Percentiles rank a stretch among this genome's conserved stretches.
These are phyloP conservation scores for Sporormia fimetaria DNA, from an alignment of 495 filamentous ascomycete species.

Conservation along the genomic window DNA sequence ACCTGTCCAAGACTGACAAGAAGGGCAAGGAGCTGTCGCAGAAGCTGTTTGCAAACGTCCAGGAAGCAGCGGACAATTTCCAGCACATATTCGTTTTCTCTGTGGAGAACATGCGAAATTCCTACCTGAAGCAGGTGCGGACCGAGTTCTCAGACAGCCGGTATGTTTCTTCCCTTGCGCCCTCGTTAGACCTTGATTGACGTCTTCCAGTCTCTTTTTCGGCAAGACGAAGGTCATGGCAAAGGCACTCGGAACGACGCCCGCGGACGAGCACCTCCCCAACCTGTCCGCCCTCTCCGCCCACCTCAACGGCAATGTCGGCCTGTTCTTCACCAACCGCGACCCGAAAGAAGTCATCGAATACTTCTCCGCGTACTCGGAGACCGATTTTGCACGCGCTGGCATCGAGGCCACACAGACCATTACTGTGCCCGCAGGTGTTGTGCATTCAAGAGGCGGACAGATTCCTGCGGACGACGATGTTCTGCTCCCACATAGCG, in stretches of 20 bases:
- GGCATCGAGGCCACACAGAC: constrained; percentile 60
- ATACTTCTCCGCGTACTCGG: constrained; percentile 57
- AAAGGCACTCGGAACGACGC: constrained; percentile 66
- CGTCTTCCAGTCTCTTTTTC: constrained; percentile 65
- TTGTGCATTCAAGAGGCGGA: constrained; percentile 61
- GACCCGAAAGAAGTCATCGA: constrained; percentile 46
- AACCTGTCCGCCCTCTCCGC: constrained; percentile 56
- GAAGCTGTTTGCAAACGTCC: constrained; percentile 76
- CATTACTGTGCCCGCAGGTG: constrained; percentile 67
- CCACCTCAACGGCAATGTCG: constrained; percentile 72
- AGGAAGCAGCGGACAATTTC: constrained; percentile 73
- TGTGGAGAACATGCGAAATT: constrained; percentile 98
- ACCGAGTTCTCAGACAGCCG: constrained; percentile 73
- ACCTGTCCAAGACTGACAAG: constrained; percentile 81
- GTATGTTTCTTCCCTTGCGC: constrained; percentile 37
- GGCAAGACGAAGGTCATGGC: constrained; percentile 98
- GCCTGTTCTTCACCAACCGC: constrained; percentile 80
- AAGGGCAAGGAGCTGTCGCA: constrained; percentile 86
- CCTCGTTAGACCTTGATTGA: neutral
- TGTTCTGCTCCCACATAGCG: constrained; percentile 69
- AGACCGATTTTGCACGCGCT: constrained; percentile 79
- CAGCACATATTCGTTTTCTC: constrained; percentile 85
- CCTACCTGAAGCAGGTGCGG: constrained; percentile 84
- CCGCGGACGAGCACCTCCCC: constrained; percentile 64
- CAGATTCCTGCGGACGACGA: constrained; percentile 72